Conservation (phyloP, 2,329 filamentous ascomycete genomes). For the Ophiostoma sp. region DNA sequence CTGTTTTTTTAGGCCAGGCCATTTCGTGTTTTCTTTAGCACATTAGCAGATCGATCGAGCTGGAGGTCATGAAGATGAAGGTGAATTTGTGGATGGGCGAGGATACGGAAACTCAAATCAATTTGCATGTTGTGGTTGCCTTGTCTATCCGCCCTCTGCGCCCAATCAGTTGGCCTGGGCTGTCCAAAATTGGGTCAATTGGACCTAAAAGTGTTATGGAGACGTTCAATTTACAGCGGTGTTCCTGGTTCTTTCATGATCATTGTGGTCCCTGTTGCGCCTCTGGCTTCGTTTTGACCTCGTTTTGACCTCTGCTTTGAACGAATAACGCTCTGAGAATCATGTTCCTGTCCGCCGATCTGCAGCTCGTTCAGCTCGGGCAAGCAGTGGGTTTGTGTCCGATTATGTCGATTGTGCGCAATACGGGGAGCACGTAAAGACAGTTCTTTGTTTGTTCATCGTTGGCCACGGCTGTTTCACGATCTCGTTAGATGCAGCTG, state of each 20-base stretch:
- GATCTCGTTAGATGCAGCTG: slow-evolving; percentile 3
- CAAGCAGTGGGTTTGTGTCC: neutral
- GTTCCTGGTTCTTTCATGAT: neutral
- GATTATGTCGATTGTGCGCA: neutral
- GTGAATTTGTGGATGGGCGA: neutral
- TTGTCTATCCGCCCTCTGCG: neutral
- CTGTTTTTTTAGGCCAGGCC: neutral
- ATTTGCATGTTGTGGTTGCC: neutral
- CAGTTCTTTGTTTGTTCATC: neutral
- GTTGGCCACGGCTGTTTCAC: slow-evolving; percentile 8
- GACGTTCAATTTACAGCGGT: neutral
- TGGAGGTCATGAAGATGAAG: neutral
- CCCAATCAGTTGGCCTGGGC: neutral
- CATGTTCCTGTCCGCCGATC: slow-evolving; percentile 14
- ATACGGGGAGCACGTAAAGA: neutral
- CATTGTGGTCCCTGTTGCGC: neutral
- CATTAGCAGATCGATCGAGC: neutral
- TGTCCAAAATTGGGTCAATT: neutral
- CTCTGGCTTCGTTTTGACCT: neutral
- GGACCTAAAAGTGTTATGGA: slow-evolving; percentile 15
- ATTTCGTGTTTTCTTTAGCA: neutral
- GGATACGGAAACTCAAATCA: slow-evolving; percentile 4
- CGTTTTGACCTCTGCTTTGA: neutral
- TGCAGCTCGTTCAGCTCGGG: neutral
- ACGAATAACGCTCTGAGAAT: neutral